Conservation (phyloP, 2,329 filamentous ascomycete species). For the Helminthosporium solani region DNA sequence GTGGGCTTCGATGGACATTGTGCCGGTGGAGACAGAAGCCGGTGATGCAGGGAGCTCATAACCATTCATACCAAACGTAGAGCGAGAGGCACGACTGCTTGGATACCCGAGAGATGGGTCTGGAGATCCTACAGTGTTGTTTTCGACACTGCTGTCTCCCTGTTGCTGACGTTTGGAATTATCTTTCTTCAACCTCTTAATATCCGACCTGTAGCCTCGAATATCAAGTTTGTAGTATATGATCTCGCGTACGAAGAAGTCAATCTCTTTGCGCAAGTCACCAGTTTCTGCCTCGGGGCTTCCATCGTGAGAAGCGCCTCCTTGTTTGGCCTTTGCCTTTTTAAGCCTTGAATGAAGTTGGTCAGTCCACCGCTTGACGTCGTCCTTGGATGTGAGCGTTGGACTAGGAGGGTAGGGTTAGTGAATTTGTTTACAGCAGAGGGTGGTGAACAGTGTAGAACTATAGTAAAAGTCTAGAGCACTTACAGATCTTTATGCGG, state of each 20-base stretch:
- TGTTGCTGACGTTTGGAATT: constrained; percentile 25
- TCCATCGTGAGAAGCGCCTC: constrained; percentile 1
- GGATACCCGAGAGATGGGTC: constrained; percentile 25
- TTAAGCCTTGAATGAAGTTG: constrained; percentile 35
- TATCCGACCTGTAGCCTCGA: constrained; percentile 47
- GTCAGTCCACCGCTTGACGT: constrained; percentile 39
- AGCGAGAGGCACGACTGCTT: constrained; percentile 23
- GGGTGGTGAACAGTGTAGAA: too few species aligned
- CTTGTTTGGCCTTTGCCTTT: constrained; percentile 20
- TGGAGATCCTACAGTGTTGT: constrained; percentile 23
- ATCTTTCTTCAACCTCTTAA: constrained; percentile 37
- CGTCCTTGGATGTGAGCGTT: constrained; percentile 27
- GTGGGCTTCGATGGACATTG: constrained; percentile 12
- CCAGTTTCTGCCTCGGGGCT: constrained; percentile 20
- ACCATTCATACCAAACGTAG: constrained; percentile 21
- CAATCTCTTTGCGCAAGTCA: constrained; percentile 43
- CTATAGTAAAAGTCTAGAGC: too few species aligned
- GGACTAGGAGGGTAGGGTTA: background rate
- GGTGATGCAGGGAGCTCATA: constrained; percentile 18
- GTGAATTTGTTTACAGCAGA: background rate
- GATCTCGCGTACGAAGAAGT: constrained; percentile 50
- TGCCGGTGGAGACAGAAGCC: constrained; percentile 19
- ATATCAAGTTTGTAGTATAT: constrained; percentile 53
- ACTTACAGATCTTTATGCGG: background rate
- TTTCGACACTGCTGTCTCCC: constrained; percentile 24